A percentile compares a stretch with the other conserved stretches of the same genome.
phyloP scores from a whole-genome alignment of 2,329 filamentous ascomycete species.

The Aureobasidium sp. region DNA sequence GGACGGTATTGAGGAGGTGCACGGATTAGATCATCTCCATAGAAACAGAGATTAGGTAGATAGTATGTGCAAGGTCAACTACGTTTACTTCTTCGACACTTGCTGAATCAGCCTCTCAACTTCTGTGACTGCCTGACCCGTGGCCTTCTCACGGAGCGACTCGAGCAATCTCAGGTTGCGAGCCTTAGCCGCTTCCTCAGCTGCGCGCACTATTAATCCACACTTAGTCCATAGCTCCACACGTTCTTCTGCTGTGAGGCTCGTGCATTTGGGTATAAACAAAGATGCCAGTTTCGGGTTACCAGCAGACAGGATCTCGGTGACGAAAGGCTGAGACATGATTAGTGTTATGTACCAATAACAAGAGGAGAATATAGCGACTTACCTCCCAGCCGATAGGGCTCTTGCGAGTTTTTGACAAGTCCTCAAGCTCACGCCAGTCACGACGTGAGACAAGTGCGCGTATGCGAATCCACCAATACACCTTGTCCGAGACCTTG shows the following conservation, averaged over 20 bases:
- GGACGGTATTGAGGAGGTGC: background rate
- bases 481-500: slow-evolving; percentile 83
- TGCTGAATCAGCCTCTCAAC: slow-evolving; percentile 71
- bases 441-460: slow-evolving; percentile 84
- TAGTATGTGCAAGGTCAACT: background rate
- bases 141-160: slow-evolving; percentile 66
- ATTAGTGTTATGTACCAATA: slow-evolving; percentile 16
- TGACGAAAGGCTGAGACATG: slow-evolving; percentile 71
- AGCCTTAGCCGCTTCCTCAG: slow-evolving; percentile 78
- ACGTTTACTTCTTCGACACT: slow-evolving; percentile 19
- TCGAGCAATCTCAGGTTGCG: slow-evolving; percentile 74
- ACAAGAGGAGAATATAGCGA: slow-evolving; percentile 18
- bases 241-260: slow-evolving; percentile 58
- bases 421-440: slow-evolving; percentile 88
- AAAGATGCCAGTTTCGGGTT: slow-evolving; percentile 77
- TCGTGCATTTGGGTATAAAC: slow-evolving; percentile 83
- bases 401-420: slow-evolving; percentile 68
- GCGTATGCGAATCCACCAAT: slow-evolving; percentile 79
- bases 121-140: slow-evolving; percentile 62
- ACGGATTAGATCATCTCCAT: background rate
- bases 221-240: slow-evolving; percentile 97
- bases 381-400: slow-evolving; percentile 94
- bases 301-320: slow-evolving; percentile 77
- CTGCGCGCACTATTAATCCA: slow-evolving; percentile 79
- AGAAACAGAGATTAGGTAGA: background rate